Base-by-base conservation (phyloP, 805 yeast genomes). In the Hanseniaspora lachancei region DNA sequence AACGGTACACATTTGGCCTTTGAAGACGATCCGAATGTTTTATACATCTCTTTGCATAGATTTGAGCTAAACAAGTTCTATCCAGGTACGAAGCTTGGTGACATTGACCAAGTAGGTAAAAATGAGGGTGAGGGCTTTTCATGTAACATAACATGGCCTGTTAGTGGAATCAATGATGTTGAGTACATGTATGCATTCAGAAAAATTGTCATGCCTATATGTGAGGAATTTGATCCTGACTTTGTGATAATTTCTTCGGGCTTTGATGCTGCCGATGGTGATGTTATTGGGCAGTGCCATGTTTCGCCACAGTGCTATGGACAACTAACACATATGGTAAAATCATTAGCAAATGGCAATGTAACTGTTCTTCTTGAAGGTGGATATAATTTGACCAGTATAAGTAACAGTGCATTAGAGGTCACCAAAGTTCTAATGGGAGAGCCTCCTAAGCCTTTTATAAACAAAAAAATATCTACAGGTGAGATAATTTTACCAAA, bases 201-300 rank as follows among this genome's bases (percentile, higher is more conserved):
- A 61, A 81, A 81, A 63, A 82, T 91, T 18, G 78, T 93, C 13
- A 78, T 93, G 79, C 98, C 98, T 0, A 80, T 89, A 50, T 84
- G 93, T 55, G 70, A 81, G 57, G 98, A 93, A 67, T 93, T 84
- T 63, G 82, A 82, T 64, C 97, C 99, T 0, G 98, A 93, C 70
- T 74, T 93, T 60, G 91, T 89, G 5, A 87, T 93, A 38, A 82
- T 93, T 35, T 86, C 96, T 20, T 82, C 97, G 0, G 99, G 99
- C 0, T 93, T 93, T 63, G 99, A 93, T 71, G 98, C 98, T 21
- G 99, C 99, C 1, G 96, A 87, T 63, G 97, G 97, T 58, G 99
- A 93, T 69, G 83, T 88, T 57, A 86, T 93, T 60, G 99, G 98
- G 12, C 95, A 91, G 48, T 93, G 97, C 68, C 95, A 87, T 66